Conservation (phyloP, 345 rosid genomes). For the Eutrema yunnanense region DNA sequence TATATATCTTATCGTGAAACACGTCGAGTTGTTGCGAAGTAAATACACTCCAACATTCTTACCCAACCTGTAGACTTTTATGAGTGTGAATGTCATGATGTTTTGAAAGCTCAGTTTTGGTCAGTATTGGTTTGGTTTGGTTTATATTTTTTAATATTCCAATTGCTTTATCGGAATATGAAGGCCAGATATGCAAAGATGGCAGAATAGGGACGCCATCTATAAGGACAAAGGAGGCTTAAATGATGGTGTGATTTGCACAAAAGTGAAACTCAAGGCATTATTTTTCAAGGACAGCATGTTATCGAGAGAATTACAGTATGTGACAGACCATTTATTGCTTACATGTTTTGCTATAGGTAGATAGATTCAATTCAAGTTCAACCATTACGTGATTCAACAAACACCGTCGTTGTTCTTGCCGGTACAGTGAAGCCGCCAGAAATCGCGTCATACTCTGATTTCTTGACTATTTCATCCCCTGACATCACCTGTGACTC, state of each 20-base stretch:
- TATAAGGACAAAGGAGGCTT: background rate
- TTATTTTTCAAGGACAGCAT: too few relatives aligned
- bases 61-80: background rate
- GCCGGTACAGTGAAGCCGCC: slow-evolving; percentile 63
- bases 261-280: too few relatives aligned
- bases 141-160: background rate
- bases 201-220: background rate
- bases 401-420: slow-evolving; percentile 66
- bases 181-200: background rate
- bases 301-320: too few relatives aligned
- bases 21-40: background rate
- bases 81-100: background rate
- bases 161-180: background rate
- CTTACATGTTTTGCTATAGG: background rate
- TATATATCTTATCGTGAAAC: slow-evolving; percentile 19
- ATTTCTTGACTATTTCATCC: slow-evolving; percentile 57
- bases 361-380: background rate
- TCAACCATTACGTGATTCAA: slow-evolving; percentile 42
- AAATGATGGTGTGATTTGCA: background rate
- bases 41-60: background rate
- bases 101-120: too few relatives aligned
- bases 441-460: slow-evolving; percentile 46
- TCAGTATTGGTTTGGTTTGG: too few relatives aligned
- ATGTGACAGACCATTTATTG: background rate
- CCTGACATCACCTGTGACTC: slow-evolving; percentile 46